Base-by-base conservation (phyloP, 257 asterid genomes). In the Cruciata laevipes region DNA sequence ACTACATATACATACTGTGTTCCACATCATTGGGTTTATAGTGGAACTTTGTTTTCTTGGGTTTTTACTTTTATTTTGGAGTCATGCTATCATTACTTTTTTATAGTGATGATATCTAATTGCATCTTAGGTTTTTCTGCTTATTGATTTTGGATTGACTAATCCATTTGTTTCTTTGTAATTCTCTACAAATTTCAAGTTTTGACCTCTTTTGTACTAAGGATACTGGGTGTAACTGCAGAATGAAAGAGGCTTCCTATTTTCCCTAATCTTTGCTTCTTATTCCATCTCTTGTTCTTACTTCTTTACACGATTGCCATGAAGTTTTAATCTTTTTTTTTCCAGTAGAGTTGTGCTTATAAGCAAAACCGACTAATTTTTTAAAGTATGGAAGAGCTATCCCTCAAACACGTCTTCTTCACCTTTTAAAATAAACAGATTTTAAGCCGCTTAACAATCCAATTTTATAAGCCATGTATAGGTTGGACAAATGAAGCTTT, bases 61-160 rank as follows among this genome's bases (percentile, higher is more conserved):
- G 62, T 6, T 31, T 31, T 9, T n/a, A 2, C 16, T 59, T 73
- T 73, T 67, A 23, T 20, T 72, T 51, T 65, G 69, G 75, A 49
- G 51, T 71, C 13, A 57, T 63, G 57, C 35, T 52, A 24, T 63
- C 38, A 37, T 37, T 20, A 53, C 61, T 42, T 42, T 42, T 63
- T 59, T 37, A 59, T 63, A 56, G 30, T 53, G 31, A 63, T 49
- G 21, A 51, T 82, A 67, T 66, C 78, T 84, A 86, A 81, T 77
- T 86, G 94, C 82, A 86, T 74, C 82, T 83, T 83, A 84, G 84
- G 63, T 42, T 11, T 37, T 20, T 14, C 53, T 69, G 38, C 56
- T 74, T 51, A 72, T 60, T 72, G 70, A 60, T 58, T 74, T 59
- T 63, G 75, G 76, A 72, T 77, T 80, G 51, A 13, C 51, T 12